These are phyloP conservation scores for Theobroma cacao DNA, from an alignment of 345 rosid species.

Conservation along the genomic window DNA sequence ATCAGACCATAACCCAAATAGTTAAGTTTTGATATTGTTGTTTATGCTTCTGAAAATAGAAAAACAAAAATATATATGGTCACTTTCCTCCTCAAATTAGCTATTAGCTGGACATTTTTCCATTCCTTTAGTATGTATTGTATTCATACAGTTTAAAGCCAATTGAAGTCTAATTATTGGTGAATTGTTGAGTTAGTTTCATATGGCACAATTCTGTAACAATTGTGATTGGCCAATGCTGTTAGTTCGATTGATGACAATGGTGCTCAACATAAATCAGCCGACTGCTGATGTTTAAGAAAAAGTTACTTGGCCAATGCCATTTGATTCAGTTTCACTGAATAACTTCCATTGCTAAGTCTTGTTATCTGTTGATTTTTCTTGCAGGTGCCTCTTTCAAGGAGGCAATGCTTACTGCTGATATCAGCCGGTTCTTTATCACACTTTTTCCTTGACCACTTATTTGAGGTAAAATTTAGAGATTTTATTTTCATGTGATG, in stretches of 20 bases:
- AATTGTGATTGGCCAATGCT: background rate
- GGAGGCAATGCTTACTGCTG: conserved; percentile 51
- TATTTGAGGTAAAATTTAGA: conserved; percentile 52
- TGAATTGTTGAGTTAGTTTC: background rate
- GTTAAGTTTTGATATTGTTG: background rate
- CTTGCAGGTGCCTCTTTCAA: conserved; percentile 50
- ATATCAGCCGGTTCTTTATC: conserved; percentile 59
- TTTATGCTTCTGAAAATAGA: background rate
- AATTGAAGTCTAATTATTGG: background rate
- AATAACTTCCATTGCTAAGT: background rate
- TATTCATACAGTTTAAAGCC: background rate
- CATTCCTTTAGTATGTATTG: background rate
- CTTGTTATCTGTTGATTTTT: conserved; percentile 9
- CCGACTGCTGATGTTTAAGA: background rate
- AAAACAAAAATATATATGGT: background rate
- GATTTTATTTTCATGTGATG: background rate
- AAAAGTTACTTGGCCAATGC: background rate
- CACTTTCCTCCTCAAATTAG: background rate
- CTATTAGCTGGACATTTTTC: background rate
- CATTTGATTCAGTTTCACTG: background rate
- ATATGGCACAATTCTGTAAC: background rate
- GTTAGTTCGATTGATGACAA: background rate
- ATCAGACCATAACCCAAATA: background rate
- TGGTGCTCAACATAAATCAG: background rate
- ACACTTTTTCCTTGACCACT: conserved; percentile 69